Evolutionary conservation across 2,329 filamentous ascomycete genomes (phyloP).

Genomic region (Neurospora sp.): DNA sequence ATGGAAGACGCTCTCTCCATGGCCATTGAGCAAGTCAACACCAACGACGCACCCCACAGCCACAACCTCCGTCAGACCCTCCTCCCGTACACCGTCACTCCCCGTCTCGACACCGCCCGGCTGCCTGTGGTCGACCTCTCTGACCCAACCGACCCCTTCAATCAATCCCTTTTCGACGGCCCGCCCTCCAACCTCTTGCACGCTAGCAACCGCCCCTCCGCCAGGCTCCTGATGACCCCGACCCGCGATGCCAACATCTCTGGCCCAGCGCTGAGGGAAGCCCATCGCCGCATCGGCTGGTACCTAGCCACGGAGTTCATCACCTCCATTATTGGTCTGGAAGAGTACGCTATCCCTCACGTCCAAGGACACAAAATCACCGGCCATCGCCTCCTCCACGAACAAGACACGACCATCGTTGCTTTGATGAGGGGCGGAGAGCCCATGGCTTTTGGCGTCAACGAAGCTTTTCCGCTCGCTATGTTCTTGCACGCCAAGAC

Average conservation of each 20-base stretch:
- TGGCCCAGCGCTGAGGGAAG: conserved; percentile 36
- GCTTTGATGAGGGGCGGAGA: conserved; percentile 55
- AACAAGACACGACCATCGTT: conserved; percentile 42
- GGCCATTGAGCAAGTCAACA: conserved; percentile 26
- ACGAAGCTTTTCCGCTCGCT: conserved; percentile 38
- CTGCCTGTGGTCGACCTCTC: conserved; percentile 33
- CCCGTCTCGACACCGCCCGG: conserved; percentile 29
- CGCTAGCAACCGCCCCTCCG: conserved; percentile 32
- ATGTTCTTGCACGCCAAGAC: conserved; percentile 37
- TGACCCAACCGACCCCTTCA: conserved; percentile 15
- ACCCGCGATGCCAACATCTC: conserved; percentile 38
- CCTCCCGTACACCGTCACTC: conserved; percentile 27
- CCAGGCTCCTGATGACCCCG: conserved; percentile 41
- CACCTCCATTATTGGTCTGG: conserved; percentile 35
- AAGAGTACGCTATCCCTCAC: conserved; percentile 37
- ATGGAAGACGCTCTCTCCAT: conserved; percentile 38
- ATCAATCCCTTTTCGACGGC: conserved; percentile 9
- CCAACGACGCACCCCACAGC: conserved; percentile 22
- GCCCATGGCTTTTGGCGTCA: conserved; percentile 50
- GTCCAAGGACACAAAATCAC: conserved; percentile 35
- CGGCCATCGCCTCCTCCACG: conserved; percentile 37
- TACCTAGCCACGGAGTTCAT: conserved; percentile 45
- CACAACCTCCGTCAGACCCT: conserved; percentile 30
- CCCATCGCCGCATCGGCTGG: conserved; percentile 37
- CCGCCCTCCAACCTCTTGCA: conserved; percentile 23